phyloP scores from a whole-genome alignment of 768 basidiomycete species.

The Boletus fagicola region DNA sequence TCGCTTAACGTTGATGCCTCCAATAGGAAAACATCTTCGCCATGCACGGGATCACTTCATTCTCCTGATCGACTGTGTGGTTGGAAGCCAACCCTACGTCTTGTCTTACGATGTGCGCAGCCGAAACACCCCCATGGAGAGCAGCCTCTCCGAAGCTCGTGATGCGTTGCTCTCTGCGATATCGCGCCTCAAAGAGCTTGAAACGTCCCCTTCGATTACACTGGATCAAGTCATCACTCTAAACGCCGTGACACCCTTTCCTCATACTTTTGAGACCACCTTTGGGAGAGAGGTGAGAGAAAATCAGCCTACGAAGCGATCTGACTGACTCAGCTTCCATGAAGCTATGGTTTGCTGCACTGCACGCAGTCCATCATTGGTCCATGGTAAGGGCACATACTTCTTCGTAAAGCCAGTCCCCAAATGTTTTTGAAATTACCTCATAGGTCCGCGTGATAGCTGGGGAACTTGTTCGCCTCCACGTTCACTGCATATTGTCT shows the following conservation, averaged over 20 bases:
- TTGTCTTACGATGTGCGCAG: slow-evolving; percentile 74
- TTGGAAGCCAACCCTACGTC: slow-evolving; percentile 45
- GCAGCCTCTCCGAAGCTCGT: slow-evolving; percentile 55
- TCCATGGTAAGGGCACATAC: slow-evolving; percentile 60
- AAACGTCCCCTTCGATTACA: slow-evolving; percentile 39
- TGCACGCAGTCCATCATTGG: slow-evolving; percentile 91
- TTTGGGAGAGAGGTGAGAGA: slow-evolving; percentile 72
- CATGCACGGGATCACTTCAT: slow-evolving; percentile 84
- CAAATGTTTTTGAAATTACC: slow-evolving; percentile 3
- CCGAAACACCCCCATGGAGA: slow-evolving; percentile 85
- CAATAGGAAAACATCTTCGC: slow-evolving; percentile 76
- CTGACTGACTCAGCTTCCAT: slow-evolving; percentile 7
- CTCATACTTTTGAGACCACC: slow-evolving; percentile 73
- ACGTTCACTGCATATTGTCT: slow-evolving; percentile 1
- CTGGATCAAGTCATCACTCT: slow-evolving; percentile 63
- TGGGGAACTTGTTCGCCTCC: slow-evolving; percentile 66
- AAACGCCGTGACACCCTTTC: slow-evolving; percentile 77
- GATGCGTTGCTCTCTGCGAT: slow-evolving; percentile 56
- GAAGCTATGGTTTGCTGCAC: slow-evolving; percentile 81
- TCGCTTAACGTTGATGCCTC: neutral
- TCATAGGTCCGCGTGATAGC: slow-evolving; percentile 76
- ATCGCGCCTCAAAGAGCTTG: slow-evolving; percentile 50
- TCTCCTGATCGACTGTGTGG: slow-evolving; percentile 57
- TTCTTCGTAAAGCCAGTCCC: neutral
- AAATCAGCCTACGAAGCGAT: neutral